These are phyloP conservation scores for Ilyonectria robusta DNA, from an alignment of 2,329 filamentous ascomycete genomes.

Conservation along the genomic window DNA sequence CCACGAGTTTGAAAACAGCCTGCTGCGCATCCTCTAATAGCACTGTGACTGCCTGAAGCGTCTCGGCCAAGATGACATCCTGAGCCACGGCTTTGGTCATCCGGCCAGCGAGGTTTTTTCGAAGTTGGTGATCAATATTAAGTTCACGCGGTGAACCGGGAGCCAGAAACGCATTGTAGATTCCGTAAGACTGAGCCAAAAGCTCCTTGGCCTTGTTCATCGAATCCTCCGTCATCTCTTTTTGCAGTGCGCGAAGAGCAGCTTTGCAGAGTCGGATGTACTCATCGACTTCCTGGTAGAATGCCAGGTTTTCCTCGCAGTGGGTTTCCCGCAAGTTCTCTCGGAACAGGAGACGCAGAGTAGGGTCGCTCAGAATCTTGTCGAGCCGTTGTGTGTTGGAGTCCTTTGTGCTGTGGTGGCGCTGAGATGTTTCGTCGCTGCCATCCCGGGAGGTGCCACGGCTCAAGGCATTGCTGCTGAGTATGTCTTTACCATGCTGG, in stretches of 20 bases:
- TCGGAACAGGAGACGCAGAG: slow-evolving; percentile 88
- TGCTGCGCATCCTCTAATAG: slow-evolving; percentile 95
- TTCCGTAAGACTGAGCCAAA: slow-evolving; percentile 92
- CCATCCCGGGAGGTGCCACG: slow-evolving; percentile 69
- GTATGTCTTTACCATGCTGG: slow-evolving; percentile 79
- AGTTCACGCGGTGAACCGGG: slow-evolving; percentile 96
- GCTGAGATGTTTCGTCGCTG: slow-evolving; percentile 57
- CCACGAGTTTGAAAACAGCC: slow-evolving; percentile 98
- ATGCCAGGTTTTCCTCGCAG: slow-evolving; percentile 96
- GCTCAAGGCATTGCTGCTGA: slow-evolving; percentile 66
- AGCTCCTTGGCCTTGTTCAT: slow-evolving; percentile 93
- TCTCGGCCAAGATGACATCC: slow-evolving; percentile 91
- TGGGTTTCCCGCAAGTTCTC: slow-evolving; percentile 95
- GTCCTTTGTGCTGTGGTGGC: slow-evolving; percentile 74
- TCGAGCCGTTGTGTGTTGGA: slow-evolving; percentile 95
- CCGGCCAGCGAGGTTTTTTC: slow-evolving; percentile 90
- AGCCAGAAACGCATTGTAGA: slow-evolving; percentile 97
- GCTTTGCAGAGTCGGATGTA: slow-evolving; percentile 79
- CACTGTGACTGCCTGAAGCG: slow-evolving; percentile 86
- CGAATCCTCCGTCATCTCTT: slow-evolving; percentile 71
- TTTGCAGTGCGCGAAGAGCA: slow-evolving; percentile 69
- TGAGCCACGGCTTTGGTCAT: slow-evolving; percentile 98
- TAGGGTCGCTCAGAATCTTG: slow-evolving; percentile 91
- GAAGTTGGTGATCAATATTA: slow-evolving; percentile 95
- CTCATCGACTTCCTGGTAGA: slow-evolving; percentile 93